Base-by-base conservation (phyloP, 176 grass and related monocot genomes). In the Cymbopogon citratus region DNA sequence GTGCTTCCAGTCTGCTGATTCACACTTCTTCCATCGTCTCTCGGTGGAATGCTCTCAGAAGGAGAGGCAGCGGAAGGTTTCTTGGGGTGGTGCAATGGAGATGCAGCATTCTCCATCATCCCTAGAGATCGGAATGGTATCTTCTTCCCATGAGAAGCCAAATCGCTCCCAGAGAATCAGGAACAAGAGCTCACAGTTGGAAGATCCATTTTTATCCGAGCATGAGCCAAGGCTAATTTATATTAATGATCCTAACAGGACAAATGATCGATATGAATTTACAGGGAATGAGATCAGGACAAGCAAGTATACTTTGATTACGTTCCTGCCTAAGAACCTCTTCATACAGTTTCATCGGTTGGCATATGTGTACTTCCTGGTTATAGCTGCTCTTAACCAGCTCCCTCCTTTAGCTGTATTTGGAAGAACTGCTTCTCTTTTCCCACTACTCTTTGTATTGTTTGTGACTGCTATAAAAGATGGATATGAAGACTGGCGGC, bases 391-490 rank as follows among this genome's bases (percentile, higher is more conserved):
- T 78, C 87, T 99, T 75, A 99, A 99, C 65, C 97, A 99, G 85
- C 93, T 99, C 56, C 97, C 97, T 85, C 97, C 97, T 76, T 84
- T 99, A 76, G 97, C 97, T 74, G 97, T 99, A 43, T 99, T 99
- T 90, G 97, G 97, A 74, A 92, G 97, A 74, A 99, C 97, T 26
- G 97, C 92, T 49, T 99, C 97, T 65, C 87, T 99, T 65, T 99
- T 99, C 48, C 97, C 97, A 5, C 91, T 99, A 9, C 87, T 99
- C 28, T 99, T 99, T 81, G 97, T 99, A 68, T 87, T 99, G 41
- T 82, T 99, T 83, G 93, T 99, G 77, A 99, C 97, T 87, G 97
- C 97, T 78, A 95, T 99, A 79, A 99, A 99, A 84, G 97, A 99
- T 85, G 97, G 97, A 21, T 99, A 99, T 75, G 97, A 99, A 90